phyloP scores from a whole-genome alignment of 139 green algal species.

The Tetratostichococcus sp. region DNA sequence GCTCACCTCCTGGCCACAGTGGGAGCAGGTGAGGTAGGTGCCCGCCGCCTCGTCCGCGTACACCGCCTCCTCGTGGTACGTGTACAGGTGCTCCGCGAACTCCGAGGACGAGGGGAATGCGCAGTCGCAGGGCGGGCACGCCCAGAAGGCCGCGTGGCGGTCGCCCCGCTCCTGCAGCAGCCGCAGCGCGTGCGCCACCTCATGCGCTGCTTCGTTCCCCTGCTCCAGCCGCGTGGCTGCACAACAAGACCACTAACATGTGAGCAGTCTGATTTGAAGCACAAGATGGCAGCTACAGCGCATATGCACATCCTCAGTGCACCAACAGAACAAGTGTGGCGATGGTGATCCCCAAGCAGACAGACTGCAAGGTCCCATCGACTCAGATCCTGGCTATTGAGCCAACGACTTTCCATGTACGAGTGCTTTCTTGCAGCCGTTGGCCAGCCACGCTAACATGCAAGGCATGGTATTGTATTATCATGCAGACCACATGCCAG shows the following conservation, averaged over 20 bases:
- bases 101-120: slow-evolving; percentile 19
- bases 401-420: too few relatives aligned
- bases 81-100: slow-evolving; percentile 50
- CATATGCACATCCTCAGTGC: too few relatives aligned
- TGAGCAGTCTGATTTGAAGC: too few relatives aligned
- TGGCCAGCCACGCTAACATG: too few relatives aligned
- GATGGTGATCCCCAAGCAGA: too few relatives aligned
- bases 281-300: too few relatives aligned
- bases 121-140: slow-evolving; percentile 50
- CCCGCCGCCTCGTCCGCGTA: slow-evolving; percentile 12
- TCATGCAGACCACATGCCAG: neutral
- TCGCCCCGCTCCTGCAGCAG: slow-evolving; percentile 48
- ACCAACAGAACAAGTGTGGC: too few relatives aligned
- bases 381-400: too few relatives aligned
- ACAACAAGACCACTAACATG: neutral
- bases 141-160: slow-evolving; percentile 49
- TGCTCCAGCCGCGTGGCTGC: slow-evolving; percentile 46
- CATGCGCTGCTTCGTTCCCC: slow-evolving; percentile 40
- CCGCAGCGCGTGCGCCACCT: slow-evolving; percentile 56
- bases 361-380: too few relatives aligned
- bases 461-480: too few relatives aligned
- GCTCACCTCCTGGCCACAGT: slow-evolving; percentile 31
- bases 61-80: slow-evolving; percentile 50
- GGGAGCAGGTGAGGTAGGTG: slow-evolving; percentile 45
- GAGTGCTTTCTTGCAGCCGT: too few relatives aligned